phyloP scores from a whole-genome alignment of 139 green algal species.

The Chlorella sp. region DNA sequence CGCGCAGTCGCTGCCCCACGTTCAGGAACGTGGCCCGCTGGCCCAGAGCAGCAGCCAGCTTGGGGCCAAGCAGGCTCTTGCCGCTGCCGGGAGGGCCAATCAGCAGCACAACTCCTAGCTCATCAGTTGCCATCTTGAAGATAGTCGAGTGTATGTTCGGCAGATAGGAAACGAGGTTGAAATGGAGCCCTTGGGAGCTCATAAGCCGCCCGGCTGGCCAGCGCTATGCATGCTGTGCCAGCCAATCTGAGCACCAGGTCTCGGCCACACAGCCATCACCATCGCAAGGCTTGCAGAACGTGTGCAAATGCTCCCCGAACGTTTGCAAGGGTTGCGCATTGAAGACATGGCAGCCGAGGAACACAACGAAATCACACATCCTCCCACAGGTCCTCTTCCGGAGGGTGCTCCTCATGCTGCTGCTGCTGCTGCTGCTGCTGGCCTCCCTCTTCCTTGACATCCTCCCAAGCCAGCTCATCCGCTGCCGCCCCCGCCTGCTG shows the following conservation, averaged over 20 bases:
- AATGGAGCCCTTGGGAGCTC: too few species aligned
- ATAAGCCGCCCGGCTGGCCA: too few species aligned
- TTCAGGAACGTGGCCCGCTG: background rate
- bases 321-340: too few species aligned
- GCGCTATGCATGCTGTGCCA: too few species aligned
- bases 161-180: too few species aligned
- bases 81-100: background rate
- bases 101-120: background rate
- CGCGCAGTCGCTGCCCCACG: background rate
- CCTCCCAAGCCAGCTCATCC: constrained; percentile 6
- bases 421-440: constrained; percentile 11
- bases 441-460: constrained; percentile 1
- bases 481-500: background rate
- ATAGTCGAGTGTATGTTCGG: too few species aligned
- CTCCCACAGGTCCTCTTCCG: constrained; percentile 15
- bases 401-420: background rate
- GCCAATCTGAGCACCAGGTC: too few species aligned
- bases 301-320: too few species aligned
- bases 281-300: too few species aligned
- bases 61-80: background rate
- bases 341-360: too few species aligned
- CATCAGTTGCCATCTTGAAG: too few species aligned
- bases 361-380: background rate
- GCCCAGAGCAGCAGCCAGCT: background rate
- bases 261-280: too few species aligned